Evolutionary conservation across 768 basidiomycete genomes (phyloP).

Genomic region (Russula foetens): DNA sequence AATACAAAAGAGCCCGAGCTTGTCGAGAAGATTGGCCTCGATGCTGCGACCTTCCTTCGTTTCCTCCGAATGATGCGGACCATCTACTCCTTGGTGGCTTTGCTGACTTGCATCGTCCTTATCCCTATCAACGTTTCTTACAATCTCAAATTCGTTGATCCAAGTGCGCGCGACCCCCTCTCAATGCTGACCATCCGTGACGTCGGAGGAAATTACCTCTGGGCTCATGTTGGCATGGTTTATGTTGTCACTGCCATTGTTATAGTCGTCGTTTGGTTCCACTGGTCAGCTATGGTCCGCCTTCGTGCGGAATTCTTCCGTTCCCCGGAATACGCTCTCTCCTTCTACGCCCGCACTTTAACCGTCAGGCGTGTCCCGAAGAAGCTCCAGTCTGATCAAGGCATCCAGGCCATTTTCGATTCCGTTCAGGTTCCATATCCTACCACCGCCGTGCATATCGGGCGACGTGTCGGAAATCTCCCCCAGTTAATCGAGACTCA

Average conservation of each 20-base stretch:
- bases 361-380: conserved; percentile 73
- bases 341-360: conserved; percentile 91
- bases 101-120: conserved; percentile 61
- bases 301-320: conserved; percentile 86
- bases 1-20: conserved; percentile 85
- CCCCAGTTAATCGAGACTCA: conserved; percentile 89
- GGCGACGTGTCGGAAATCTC: conserved; percentile 78
- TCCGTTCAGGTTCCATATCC: conserved; percentile 72
- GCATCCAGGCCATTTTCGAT: conserved; percentile 70
- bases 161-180: conserved; percentile 49
- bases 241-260: conserved; percentile 76
- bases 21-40: conserved; percentile 81
- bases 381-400: conserved; percentile 78
- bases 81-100: conserved; percentile 57
- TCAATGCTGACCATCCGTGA: conserved; percentile 84
- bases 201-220: conserved; percentile 62
- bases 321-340: conserved; percentile 77
- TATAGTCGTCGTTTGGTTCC: conserved; percentile 58
- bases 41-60: conserved; percentile 88
- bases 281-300: conserved; percentile 72
- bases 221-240: conserved; percentile 74
- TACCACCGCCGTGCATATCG: conserved; percentile 84
- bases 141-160: conserved; percentile 67
- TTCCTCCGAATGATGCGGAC: conserved; percentile 81
- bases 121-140: conserved; percentile 83